Evolutionary conservation across 345 rosid genomes (phyloP).

Genomic region (Physaria fendleri): DNA sequence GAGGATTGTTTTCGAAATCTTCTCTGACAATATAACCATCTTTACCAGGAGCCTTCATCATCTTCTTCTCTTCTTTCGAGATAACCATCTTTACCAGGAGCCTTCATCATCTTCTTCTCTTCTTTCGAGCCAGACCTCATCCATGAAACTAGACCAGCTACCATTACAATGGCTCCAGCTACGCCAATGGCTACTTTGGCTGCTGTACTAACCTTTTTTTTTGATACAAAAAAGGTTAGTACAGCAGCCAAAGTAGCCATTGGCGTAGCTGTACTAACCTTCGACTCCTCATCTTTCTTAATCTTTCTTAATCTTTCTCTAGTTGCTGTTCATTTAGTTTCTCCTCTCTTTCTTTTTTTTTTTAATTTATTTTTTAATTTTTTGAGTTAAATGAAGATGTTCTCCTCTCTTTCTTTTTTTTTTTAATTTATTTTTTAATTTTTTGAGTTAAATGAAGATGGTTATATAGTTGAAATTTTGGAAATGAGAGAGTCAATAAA

Average conservation of each 20-base stretch:
- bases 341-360: too few relatives aligned
- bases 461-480: neutral
- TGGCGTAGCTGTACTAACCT: neutral
- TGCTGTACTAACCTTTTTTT: neutral
- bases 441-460: neutral
- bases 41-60: conserved; percentile 21
- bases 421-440: neutral
- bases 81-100: neutral
- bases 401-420: too few relatives aligned
- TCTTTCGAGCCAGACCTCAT: neutral
- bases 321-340: too few relatives aligned
- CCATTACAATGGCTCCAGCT: conserved; percentile 14
- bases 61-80: neutral
- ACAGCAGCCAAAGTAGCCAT: neutral
- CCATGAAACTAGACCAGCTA: neutral
- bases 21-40: neutral
- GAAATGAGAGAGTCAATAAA: too few relatives aligned
- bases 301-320: neutral
- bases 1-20: neutral
- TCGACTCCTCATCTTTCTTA: neutral
- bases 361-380: neutral
- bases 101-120: conserved; percentile 13
- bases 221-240: too few relatives aligned
- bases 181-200: neutral
- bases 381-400: neutral